Conservation (phyloP, 768 basidiomycete species). For the Naganishia onofrii region DNA sequence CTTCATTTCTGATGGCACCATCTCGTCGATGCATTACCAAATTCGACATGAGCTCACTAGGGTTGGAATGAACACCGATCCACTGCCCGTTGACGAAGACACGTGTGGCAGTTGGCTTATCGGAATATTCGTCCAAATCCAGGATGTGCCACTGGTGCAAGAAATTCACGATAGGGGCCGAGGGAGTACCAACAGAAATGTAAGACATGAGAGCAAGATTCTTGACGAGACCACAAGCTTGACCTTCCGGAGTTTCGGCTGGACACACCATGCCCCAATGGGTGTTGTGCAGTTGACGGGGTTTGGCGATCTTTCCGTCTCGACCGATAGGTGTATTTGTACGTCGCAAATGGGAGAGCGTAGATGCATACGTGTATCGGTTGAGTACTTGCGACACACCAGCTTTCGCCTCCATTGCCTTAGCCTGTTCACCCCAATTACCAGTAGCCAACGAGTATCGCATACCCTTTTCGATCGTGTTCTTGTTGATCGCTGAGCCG, state of each 20-base stretch:
- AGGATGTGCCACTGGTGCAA: slow-evolving; percentile 98
- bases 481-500: slow-evolving; percentile 85
- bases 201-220: slow-evolving; percentile 96
- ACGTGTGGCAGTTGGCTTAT: slow-evolving; percentile 77
- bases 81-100: slow-evolving; percentile 99
- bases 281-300: slow-evolving; percentile 97
- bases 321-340: slow-evolving; percentile 97
- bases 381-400: slow-evolving; percentile 99
- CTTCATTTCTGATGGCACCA: slow-evolving; percentile 92
- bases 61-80: slow-evolving; percentile 98
- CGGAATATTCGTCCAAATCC: slow-evolving; percentile 85
- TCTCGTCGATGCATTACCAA: slow-evolving; percentile 87
- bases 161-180: slow-evolving; percentile 95
- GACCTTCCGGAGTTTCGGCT: slow-evolving; percentile 98
- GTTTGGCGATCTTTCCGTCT: slow-evolving; percentile 98
- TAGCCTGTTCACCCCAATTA: slow-evolving; percentile 99
- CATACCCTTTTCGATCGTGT: slow-evolving; percentile 95
- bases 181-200: slow-evolving; percentile 94
- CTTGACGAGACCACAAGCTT: slow-evolving; percentile 98
- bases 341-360: slow-evolving; percentile 92
- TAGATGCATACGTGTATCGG: slow-evolving; percentile 97
- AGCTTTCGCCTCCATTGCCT: slow-evolving; percentile 94
- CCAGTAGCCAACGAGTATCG: slow-evolving; percentile 97
- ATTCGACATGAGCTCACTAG: slow-evolving; percentile 85
- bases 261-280: slow-evolving; percentile 99